Evolutionary conservation across 2,329 filamentous ascomycete species (phyloP), one percentile per base, ranked within the genome.

Genomic region (Hypoxylon sp.): DNA sequence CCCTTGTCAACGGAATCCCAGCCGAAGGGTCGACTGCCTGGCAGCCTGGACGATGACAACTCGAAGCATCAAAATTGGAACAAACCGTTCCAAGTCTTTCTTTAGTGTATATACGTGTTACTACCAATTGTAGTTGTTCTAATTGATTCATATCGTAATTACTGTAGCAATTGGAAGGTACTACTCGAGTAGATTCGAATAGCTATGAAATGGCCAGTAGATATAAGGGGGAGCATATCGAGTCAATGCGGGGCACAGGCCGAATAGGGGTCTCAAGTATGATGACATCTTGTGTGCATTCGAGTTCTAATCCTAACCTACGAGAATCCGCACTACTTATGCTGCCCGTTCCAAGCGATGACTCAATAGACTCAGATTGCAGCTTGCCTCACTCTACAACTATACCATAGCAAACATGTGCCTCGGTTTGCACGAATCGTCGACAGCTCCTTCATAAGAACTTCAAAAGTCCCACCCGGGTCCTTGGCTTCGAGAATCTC

Each of bases 1-100:
- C 44, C 51, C 28, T 33, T 44, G 26, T 32, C 7, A 11, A 36
- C 51, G 28, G 58, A 56, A 49, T 18, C 24, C 26, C 42, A 55
- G 16, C 58, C 50, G 44, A 55, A 54, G 4, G 26, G 36, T n/a
- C n/a, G n/a, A n/a, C n/a, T n/a, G n/a, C n/a, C 6, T 26, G 6
- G 6, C 24, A 26, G 24, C 6, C 24, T 33, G 45, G n/a, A 40
- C 45, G 48, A 38, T 20, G 36, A 36, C 40, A 22, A 36, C 30
- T 40, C n/a, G 33, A 12, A 51, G 18, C 32, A 51, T 16, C 49
- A 20, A 49, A 40, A 40, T 9, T 38, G 32, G 32, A 38, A 46
- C 44, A 46, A 9, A 28, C 24, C 4, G 9, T 22, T 33, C n/a
- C n/a, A 22, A 50, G 46, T 22, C n/a, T 50, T 50, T 22, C 9